Base-by-base conservation (phyloP, 768 basidiomycete genomes). In the Mycena chlorophos region DNA sequence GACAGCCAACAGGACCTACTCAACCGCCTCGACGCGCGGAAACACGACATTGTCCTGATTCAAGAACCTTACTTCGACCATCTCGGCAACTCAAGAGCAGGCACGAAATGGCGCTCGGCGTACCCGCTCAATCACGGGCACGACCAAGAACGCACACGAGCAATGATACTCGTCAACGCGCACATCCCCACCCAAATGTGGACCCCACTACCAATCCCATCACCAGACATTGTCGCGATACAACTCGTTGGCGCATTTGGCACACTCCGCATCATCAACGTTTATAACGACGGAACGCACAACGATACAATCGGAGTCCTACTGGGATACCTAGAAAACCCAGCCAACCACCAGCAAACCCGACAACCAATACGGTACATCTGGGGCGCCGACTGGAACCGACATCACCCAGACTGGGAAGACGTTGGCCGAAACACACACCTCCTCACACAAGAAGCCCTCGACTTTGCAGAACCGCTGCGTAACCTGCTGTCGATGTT, bases 391-490 rank as follows among this genome's bases (percentile, higher is more conserved):
- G 69, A 77, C 61, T 77, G 76, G 65, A 77, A 77, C 55, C 38
- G 66, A 25, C 75, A 78, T 57, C 71, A 77, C 63, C 71, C 68
- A 0, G 28, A 72, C 17, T 78, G 76, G 76, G 75, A 78, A 26
- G 49, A 66, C 3, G 58, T 62, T 0, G 38, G 47, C 5, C 66
- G 71, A 43, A 31, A 37, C 6, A 69, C 70, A 34, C 40, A 43
- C 22, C 71, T 81, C 0, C 73, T 79, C 61, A 75, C 71, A 1
- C 26, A 0, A 10, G 39, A 10, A 64, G 66, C 5, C 43, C 10
- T 72, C 0, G 42, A 63, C 0, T 51, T 27, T 0, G 68, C 70
- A 0, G 53, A 71, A 5, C 34, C 25, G 0, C 63, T 79, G 0
- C 60, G 78, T 0, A 43, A 67, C 5, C 17, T 70, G 4, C 14